phyloP scores from a whole-genome alignment of 495 filamentous ascomycete genomes.

The Penicillium dipodomyicola region DNA sequence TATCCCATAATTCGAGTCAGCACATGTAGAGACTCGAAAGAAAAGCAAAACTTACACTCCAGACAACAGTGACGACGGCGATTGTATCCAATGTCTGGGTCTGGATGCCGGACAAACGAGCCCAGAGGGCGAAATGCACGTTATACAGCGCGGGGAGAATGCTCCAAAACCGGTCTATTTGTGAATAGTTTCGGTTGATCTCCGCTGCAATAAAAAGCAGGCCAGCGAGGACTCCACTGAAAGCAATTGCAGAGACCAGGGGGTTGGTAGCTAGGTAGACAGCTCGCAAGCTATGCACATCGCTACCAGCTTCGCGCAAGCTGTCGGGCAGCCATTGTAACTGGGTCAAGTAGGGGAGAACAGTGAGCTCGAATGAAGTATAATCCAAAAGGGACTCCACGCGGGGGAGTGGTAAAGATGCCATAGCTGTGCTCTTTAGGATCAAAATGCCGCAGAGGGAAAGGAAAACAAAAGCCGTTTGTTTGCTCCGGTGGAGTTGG shows the following conservation, averaged over 20 bases:
- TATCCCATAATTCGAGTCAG: slow-evolving; percentile 28
- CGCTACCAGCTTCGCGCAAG: slow-evolving; percentile 55
- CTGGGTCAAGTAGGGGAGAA: slow-evolving; percentile 75
- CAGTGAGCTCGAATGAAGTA: slow-evolving; percentile 66
- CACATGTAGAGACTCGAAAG: not conserved
- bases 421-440: slow-evolving; percentile 43
- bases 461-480: not conserved
- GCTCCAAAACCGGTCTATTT: slow-evolving; percentile 91
- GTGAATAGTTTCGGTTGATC: slow-evolving; percentile 87
- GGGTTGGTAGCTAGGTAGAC: slow-evolving; percentile 90
- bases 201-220: slow-evolving; percentile 74
- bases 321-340: slow-evolving; percentile 67
- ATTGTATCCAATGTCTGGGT: slow-evolving; percentile 71
- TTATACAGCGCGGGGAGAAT: slow-evolving; percentile 84
- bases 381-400: slow-evolving; percentile 68
- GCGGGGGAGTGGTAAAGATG: slow-evolving; percentile 57
- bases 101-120: slow-evolving; percentile 69
- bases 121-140: slow-evolving; percentile 80
- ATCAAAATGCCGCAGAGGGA: slow-evolving; percentile 2
- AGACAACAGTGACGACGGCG: slow-evolving; percentile 65
- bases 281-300: slow-evolving; percentile 53
- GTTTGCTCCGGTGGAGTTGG: slow-evolving; percentile 8
- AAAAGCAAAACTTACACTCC: slow-evolving; percentile 65
- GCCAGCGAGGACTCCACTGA: slow-evolving; percentile 64
- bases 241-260: slow-evolving; percentile 68